phyloP scores from a whole-genome alignment of 768 basidiomycete species.

The Xerocomus spinulosus region DNA sequence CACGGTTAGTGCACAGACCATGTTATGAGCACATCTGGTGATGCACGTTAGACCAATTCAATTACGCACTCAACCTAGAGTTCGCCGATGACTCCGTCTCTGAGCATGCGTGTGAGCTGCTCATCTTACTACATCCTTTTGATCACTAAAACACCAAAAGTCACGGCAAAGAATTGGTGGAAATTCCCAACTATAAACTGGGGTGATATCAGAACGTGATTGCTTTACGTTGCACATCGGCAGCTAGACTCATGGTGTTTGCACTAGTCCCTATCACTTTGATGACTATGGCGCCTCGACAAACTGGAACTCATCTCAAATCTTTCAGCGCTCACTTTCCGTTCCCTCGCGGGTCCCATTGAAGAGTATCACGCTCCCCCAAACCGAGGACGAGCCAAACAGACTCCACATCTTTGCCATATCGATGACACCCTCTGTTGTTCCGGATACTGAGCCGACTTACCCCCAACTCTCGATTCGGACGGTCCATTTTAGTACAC shows the following conservation, averaged over 20 bases:
- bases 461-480: conserved; percentile 37
- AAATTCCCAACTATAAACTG: conserved; percentile 37
- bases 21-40: neutral
- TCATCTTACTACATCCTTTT: neutral
- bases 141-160: conserved; percentile 9
- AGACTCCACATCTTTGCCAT: conserved; percentile 46
- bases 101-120: conserved; percentile 31
- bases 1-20: conserved; percentile 24
- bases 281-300: conserved; percentile 30
- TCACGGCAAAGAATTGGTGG: conserved; percentile 45
- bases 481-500: conserved; percentile 40
- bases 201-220: conserved; percentile 42
- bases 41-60: conserved; percentile 26
- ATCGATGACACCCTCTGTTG: conserved; percentile 34
- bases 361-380: conserved; percentile 42
- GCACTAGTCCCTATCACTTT: conserved; percentile 43
- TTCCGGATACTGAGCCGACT: conserved; percentile 21
- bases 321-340: conserved; percentile 44
- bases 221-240: neutral
- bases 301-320: conserved; percentile 41
- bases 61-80: conserved; percentile 34
- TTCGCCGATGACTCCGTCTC: conserved; percentile 36
- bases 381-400: conserved; percentile 18
- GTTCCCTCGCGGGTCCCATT: conserved; percentile 39
- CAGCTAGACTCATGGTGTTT: neutral